Evolutionary conservation across 306 rosid genomes (phyloP).

Genomic region (Cyamopsis tetragonoloba): DNA sequence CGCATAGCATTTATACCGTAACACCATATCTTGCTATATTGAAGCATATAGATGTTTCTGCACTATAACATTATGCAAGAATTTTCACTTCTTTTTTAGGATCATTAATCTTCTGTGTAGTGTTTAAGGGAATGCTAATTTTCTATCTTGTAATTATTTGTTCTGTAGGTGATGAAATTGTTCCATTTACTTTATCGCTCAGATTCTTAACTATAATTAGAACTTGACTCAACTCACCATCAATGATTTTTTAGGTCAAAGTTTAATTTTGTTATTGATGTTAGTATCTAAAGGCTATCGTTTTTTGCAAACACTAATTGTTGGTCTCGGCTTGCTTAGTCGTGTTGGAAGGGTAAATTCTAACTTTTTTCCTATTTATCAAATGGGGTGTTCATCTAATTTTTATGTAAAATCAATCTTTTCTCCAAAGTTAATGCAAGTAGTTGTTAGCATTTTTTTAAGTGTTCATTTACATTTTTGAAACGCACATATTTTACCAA

Average conservation of each 20-base stretch:
- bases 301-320: constrained; percentile 75
- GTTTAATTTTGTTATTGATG: constrained; percentile 10
- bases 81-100: background rate
- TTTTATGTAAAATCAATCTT: background rate
- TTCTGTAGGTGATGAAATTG: constrained; percentile 72
- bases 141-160: background rate
- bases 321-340: constrained; percentile 69
- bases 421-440: background rate
- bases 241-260: background rate
- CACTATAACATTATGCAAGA: background rate
- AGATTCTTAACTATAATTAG: constrained; percentile 91
- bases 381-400: background rate
- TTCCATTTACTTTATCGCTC: constrained; percentile 76
- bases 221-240: constrained; percentile 1
- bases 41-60: constrained; percentile 11
- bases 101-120: background rate
- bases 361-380: background rate
- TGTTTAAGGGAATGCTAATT: constrained; percentile 1
- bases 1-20: no score
- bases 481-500: no score
- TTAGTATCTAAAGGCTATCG: constrained; percentile 8
- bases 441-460: background rate
- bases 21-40: background rate
- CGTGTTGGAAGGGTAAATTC: constrained; percentile 62
- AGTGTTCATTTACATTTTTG: background rate